Percentiles rank a stretch among this genome's conserved stretches.
phyloP scores from a whole-genome alignment of 306 rosid genomes.

The Pterocarpus santalinus region DNA sequence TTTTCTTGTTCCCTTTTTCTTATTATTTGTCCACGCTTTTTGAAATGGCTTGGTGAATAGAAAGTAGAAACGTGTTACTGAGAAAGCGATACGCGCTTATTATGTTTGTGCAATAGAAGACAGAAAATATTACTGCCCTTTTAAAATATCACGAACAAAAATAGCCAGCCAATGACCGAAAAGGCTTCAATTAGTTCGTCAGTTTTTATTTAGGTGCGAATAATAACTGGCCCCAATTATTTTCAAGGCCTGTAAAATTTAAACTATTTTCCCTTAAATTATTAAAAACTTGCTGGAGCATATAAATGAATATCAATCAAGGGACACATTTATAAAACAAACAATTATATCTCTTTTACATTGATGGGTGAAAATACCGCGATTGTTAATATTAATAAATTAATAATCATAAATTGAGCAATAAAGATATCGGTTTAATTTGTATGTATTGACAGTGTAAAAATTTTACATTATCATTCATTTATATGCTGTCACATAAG shows the following conservation, averaged over 20 bases:
- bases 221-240: background rate
- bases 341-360: too few species aligned
- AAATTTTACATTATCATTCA: too few species aligned
- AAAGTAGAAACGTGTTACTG: background rate
- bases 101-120: constrained; percentile 9
- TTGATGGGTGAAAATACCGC: too few species aligned
- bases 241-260: background rate
- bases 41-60: background rate
- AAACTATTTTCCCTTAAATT: background rate
- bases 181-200: constrained; percentile 1
- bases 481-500: too few species aligned
- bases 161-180: background rate
- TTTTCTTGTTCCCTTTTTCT: background rate
- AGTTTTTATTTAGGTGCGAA: background rate
- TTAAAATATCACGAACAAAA: constrained; percentile 11
- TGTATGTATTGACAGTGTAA: too few species aligned
- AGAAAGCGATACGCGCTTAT: background rate
- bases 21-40: background rate
- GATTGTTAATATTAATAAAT: too few species aligned
- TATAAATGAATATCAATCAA: too few species aligned
- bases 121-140: background rate
- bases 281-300: background rate
- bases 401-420: too few species aligned
- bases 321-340: too few species aligned
- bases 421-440: too few species aligned